phyloP scores from a whole-genome alignment of 2,329 filamentous ascomycete genomes.

The Ascocoryne sarcoides region DNA sequence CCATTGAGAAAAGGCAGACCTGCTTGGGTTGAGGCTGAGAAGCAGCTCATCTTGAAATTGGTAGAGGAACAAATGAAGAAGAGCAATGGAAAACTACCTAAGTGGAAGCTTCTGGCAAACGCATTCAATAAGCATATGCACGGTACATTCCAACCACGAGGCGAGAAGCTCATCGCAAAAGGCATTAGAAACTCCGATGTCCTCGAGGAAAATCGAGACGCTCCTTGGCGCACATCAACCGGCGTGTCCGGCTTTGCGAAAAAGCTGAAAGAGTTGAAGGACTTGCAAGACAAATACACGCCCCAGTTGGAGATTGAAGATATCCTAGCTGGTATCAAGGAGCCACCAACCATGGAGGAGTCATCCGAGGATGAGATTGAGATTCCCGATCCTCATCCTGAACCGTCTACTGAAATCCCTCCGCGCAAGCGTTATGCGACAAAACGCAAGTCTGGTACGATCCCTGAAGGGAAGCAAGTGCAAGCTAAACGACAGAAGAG shows the following conservation, averaged over 20 bases:
- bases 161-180: neutral
- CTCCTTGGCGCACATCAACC: neutral
- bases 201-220: neutral
- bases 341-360: neutral
- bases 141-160: neutral
- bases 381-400: neutral
- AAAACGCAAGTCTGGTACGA: conserved; percentile 4
- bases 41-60: neutral
- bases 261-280: neutral
- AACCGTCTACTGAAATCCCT: neutral
- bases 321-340: neutral
- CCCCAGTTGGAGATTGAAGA: neutral
- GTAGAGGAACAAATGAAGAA: neutral
- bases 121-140: neutral
- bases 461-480: no score
- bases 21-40: neutral
- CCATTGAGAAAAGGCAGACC: neutral
- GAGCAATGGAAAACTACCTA: neutral
- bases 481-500: no score
- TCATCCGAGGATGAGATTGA: neutral
- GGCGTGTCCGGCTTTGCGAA: neutral
- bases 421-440: neutral
- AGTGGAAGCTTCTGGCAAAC: neutral
- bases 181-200: neutral
- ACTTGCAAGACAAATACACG: neutral